Conservation (phyloP, 331 rosid species). For the Telfairia occidentalis region DNA sequence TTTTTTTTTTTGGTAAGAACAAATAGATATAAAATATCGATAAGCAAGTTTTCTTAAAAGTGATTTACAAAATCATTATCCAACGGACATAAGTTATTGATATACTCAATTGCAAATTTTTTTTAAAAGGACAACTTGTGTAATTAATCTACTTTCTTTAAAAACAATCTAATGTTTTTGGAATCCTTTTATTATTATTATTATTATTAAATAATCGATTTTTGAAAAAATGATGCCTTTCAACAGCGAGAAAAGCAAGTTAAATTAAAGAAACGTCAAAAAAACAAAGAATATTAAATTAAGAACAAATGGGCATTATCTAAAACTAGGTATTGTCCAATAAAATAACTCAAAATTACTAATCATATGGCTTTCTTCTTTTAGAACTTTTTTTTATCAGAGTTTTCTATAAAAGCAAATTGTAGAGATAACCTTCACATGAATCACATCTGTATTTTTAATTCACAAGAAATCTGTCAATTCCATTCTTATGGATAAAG, state of each 20-base stretch:
- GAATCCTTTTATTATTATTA: too few relatives aligned
- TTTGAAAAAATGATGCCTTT: background rate
- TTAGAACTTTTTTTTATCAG: background rate
- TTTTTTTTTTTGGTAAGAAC: too few relatives aligned
- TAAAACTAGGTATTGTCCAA: background rate
- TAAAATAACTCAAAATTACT: background rate
- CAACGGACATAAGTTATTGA: too few relatives aligned
- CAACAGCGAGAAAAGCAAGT: background rate
- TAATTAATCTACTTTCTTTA: too few relatives aligned
- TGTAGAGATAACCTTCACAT: background rate
- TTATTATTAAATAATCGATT: too few relatives aligned
- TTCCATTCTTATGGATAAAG: background rate
- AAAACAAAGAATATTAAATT: background rate
- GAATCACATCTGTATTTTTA: conserved; percentile 1
- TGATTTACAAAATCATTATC: too few relatives aligned
- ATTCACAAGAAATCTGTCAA: background rate
- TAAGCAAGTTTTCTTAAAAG: too few relatives aligned
- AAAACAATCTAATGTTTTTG: too few relatives aligned
- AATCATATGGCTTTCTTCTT: background rate
- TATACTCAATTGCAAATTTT: too few relatives aligned
- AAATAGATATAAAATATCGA: too few relatives aligned
- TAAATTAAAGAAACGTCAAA: background rate
- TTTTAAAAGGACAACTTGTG: too few relatives aligned
- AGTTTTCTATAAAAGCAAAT: background rate
- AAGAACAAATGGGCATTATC: background rate